Conservation (phyloP, 139 green algal genomes). For the Picochlorum costavermella region DNA sequence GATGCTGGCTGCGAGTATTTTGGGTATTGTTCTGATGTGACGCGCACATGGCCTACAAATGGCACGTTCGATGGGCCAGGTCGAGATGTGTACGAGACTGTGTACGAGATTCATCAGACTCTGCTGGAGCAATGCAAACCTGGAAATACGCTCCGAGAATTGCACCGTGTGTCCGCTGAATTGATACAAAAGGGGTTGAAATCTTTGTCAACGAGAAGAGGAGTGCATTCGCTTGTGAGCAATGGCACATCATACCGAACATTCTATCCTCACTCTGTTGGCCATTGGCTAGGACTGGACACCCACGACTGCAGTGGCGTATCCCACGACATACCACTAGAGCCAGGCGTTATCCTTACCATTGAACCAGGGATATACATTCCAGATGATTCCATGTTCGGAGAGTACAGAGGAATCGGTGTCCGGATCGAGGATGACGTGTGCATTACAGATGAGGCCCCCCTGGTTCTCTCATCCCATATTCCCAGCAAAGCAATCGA, state of each 20-base stretch:
- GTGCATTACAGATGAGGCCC: slow-evolving; percentile 20
- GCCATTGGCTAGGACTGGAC: slow-evolving; percentile 68
- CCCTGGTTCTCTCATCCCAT: slow-evolving; percentile 29
- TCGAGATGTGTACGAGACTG: slow-evolving; percentile 64
- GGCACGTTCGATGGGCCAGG: slow-evolving; percentile 45
- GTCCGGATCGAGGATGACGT: slow-evolving; percentile 76
- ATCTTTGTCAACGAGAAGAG: slow-evolving; percentile 13
- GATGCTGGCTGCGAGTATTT: slow-evolving; percentile 84
- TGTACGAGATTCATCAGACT: slow-evolving; percentile 47
- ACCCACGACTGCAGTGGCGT: slow-evolving; percentile 66
- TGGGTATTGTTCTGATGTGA: slow-evolving; percentile 81
- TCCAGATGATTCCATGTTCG: slow-evolving; percentile 42
- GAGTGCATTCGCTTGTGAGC: not conserved
- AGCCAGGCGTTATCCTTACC: slow-evolving; percentile 58
- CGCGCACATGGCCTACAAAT: slow-evolving; percentile 75
- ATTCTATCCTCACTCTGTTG: slow-evolving; percentile 70
- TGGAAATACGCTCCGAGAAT: slow-evolving; percentile 42
- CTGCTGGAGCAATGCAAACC: slow-evolving; percentile 33
- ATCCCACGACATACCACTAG: slow-evolving; percentile 39
- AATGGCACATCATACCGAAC: not conserved
- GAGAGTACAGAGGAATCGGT: slow-evolving; percentile 39
- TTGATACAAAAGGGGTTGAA: slow-evolving; percentile 36
- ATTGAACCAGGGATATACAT: slow-evolving; percentile 85
- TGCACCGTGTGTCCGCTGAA: slow-evolving; percentile 45
- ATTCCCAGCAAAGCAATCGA: slow-evolving; percentile 22